Evolutionary conservation across 2,329 filamentous ascomycete genomes (phyloP).

Genomic region (Emmonsiellopsis sp.): DNA sequence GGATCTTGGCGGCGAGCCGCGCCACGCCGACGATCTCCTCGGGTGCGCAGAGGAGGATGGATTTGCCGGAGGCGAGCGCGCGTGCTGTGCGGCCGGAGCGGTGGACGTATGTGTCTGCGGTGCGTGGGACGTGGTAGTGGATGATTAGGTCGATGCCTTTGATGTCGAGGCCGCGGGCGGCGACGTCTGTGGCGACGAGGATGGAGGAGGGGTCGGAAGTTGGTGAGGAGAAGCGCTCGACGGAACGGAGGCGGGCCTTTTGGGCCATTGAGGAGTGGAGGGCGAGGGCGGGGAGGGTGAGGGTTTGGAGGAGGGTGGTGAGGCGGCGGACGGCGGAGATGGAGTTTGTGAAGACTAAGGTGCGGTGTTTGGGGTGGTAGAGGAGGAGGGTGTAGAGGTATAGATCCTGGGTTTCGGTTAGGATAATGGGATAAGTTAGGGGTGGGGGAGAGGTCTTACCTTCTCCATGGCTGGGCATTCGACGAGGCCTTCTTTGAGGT

Average conservation of each 20-base stretch:
- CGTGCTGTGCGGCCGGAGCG: conserved; percentile 89
- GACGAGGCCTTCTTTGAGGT: conserved; percentile 78
- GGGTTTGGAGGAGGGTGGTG: conserved; percentile 70
- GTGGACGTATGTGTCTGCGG: conserved; percentile 91
- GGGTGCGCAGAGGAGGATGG: conserved; percentile 78
- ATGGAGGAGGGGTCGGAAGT: conserved; percentile 50
- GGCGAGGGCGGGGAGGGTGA: conserved; percentile 65
- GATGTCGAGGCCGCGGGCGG: conserved; percentile 88
- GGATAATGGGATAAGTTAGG: conserved; percentile 12
- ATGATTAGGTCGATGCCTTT: conserved; percentile 79
- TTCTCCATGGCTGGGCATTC: conserved; percentile 93
- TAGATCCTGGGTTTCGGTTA: conserved; percentile 54
- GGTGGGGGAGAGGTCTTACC: conserved; percentile 34
- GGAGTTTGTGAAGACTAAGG: conserved; percentile 90
- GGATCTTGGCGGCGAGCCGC: conserved; percentile 78
- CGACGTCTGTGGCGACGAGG: conserved; percentile 86
- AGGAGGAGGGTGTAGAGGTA: conserved; percentile 84
- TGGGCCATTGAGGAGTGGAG: conserved; percentile 93
- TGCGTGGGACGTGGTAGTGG: conserved; percentile 88
- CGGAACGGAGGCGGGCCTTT: conserved; percentile 84
- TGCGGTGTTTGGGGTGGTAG: conserved; percentile 69
- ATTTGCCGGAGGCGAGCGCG: conserved; percentile 65
- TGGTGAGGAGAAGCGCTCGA: conserved; percentile 74
- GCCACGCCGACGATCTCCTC: conserved; percentile 83
- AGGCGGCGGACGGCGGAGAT: conserved; percentile 86